These are phyloP conservation scores for Silene noctiflora DNA, from an alignment of 179 eudicot species.

Conservation along the genomic window DNA sequence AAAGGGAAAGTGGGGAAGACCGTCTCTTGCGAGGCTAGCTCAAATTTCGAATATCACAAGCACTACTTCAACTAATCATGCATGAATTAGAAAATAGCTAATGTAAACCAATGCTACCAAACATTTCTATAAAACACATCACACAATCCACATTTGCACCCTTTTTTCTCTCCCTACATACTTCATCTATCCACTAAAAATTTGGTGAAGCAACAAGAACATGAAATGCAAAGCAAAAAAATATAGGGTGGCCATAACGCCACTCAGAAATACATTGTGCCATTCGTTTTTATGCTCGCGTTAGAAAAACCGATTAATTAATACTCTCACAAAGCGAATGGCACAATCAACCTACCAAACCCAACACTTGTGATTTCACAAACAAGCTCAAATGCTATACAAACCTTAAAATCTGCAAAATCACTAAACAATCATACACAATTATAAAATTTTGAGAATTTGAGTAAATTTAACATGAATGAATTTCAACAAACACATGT, in stretches of 20 bases:
- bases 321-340: neutral
- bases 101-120: neutral
- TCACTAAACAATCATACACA: neutral
- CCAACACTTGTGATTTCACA: constrained; percentile 4
- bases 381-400: neutral
- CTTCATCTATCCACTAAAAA: neutral
- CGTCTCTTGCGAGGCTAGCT: neutral
- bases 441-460: neutral
- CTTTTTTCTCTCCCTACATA: neutral
- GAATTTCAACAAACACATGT: constrained; percentile 15
- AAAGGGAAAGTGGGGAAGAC: neutral
- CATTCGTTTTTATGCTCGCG: too few species aligned
- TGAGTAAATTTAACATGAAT: neutral
- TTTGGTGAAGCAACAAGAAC: neutral
- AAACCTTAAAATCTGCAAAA: neutral
- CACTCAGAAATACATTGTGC: too few species aligned
- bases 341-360: constrained; percentile 1
- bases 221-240: neutral
- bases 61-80: neutral
- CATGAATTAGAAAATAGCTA: neutral
- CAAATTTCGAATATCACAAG: neutral
- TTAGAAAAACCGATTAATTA: neutral
- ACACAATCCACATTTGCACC: neutral
- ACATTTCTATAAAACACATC: neutral
- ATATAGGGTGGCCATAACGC: too few species aligned